Evolutionary conservation across 495 filamentous ascomycete genomes (phyloP), one percentile per base, ranked within the genome.

Genomic region (Astrocystis sublimbata): DNA sequence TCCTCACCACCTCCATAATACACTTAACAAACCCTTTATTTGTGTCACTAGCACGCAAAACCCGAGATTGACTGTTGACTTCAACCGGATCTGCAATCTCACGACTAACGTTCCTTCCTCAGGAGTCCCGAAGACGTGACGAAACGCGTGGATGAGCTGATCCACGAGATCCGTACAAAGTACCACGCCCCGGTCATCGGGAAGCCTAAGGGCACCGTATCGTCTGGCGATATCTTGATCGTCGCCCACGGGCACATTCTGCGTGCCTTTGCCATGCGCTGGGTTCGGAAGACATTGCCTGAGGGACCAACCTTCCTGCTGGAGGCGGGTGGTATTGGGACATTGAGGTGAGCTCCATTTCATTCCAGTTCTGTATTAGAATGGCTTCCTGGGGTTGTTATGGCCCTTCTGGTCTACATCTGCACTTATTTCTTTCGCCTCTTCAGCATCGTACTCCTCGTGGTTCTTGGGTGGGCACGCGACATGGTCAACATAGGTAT

Each of bases 201-300:
- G 17, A 82, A 79, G 31, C 69, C 74, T 17, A 74, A 77, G 54
- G 78, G 80, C n/a, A 63, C 46, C 12, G 71, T 73, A 23, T 62
- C 54, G 0, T 68, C 64, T 6, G 75, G 73, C n/a, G 82, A 85
- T 56, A 85, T 90, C 24, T 74, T 88, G 15, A 79, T 88, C 19
- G 80, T 90, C 31, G 87, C 90, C 4, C 93, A 97, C 67, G 93
- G 93, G 0, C 93, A 96, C 73, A 92, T 96, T 30, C 79, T 96
- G 31, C 82, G 93, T 26, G 92, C 92, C 0, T 96, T 97, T 74
- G 90, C 92, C 5, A 93, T 96, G 86, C 81, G 93, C 19, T 97
- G 93, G 93, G 81, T 86, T 0, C 81, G 83, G 0, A 87, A 89
- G 71, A 81, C 86, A 19, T 73, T 97, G 54, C 81, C 83, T 6